A percentile compares a stretch with the other conserved stretches of the same genome.
Evolutionary conservation across 1,139 yeast species (phyloP).

Genomic region (Diutina catenulata): DNA sequence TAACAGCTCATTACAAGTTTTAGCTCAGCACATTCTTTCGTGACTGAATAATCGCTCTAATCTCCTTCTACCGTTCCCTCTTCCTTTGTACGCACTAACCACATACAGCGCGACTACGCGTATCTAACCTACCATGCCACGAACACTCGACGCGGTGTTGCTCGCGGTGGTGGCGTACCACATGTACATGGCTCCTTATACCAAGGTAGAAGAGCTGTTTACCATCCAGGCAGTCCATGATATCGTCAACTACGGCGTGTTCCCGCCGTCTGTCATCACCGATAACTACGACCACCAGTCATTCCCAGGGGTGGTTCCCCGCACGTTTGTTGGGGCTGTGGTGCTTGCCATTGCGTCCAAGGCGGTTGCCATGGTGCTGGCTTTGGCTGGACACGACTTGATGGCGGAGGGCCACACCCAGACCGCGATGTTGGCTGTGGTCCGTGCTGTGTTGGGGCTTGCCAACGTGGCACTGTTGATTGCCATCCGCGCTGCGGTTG

Average conservation of each 20-base stretch:
- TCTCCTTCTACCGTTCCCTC: no score
- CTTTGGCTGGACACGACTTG: slow-evolving; percentile 14
- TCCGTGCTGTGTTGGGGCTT: slow-evolving; percentile 43
- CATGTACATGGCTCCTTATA: slow-evolving; percentile 55
- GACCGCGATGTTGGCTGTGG: slow-evolving; percentile 33
- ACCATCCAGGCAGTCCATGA: slow-evolving; percentile 87
- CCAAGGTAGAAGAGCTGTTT: slow-evolving; percentile 93
- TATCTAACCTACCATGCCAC: no score
- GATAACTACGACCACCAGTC: slow-evolving; percentile 55
- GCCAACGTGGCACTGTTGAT: slow-evolving; percentile 27
- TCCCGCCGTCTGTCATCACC: slow-evolving; percentile 21
- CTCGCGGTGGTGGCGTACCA: slow-evolving; percentile 27
- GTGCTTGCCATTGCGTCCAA: slow-evolving; percentile 30
- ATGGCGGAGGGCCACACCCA: slow-evolving; percentile 18
- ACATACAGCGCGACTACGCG: no score
- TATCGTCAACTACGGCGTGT: slow-evolving; percentile 50
- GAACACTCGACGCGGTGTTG: slow-evolving; percentile 16
- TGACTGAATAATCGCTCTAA: no score
- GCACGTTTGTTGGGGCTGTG: slow-evolving; percentile 74
- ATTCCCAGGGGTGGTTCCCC: slow-evolving; percentile 86
- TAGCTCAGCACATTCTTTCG: no score
- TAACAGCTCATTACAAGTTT: no score
- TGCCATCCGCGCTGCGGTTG: slow-evolving; percentile 16
- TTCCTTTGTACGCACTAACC: no score
- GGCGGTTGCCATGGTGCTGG: slow-evolving; percentile 17